A percentile compares a stretch with the other conserved stretches of the same genome.
Evolutionary conservation across 2,329 filamentous ascomycete genomes (phyloP).

Genomic region (Domatiomyces globalis): DNA sequence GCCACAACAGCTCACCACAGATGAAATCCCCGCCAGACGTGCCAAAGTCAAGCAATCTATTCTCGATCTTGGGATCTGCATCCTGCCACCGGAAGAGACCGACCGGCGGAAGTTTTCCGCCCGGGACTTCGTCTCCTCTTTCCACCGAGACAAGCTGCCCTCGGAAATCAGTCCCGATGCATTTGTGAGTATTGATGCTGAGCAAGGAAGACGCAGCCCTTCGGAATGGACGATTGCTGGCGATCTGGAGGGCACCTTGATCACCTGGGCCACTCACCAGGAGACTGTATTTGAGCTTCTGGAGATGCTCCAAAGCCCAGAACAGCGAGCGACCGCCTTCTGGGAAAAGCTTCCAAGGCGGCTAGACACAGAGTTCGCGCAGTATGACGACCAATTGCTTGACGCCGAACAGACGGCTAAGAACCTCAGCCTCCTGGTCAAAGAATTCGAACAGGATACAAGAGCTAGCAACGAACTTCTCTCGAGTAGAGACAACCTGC

Average conservation of each 20-base stretch:
- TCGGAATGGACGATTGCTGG: slow-evolving; percentile 32
- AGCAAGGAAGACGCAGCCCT: slow-evolving; percentile 18
- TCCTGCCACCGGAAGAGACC: not conserved
- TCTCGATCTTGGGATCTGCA: slow-evolving; percentile 1
- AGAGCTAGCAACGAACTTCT: not conserved
- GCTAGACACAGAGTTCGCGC: slow-evolving; percentile 27
- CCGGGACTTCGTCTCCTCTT: slow-evolving; percentile 34
- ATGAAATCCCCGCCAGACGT: not conserved
- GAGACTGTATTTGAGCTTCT: slow-evolving; percentile 29
- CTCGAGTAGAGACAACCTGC: not conserved
- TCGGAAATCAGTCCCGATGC: slow-evolving; percentile 30
- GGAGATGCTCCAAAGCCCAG: slow-evolving; percentile 29
- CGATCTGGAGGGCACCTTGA: slow-evolving; percentile 32
- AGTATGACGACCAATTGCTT: slow-evolving; percentile 18
- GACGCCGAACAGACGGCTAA: not conserved
- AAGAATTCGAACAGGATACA: not conserved
- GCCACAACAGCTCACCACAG: not conserved
- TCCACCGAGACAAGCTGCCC: slow-evolving; percentile 26
- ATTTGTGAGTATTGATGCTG: slow-evolving; percentile 23
- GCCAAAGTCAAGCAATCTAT: not conserved
- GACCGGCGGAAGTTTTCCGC: slow-evolving; percentile 6
- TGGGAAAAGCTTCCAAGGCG: slow-evolving; percentile 30
- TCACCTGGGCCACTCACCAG: slow-evolving; percentile 32
- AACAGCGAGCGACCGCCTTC: slow-evolving; percentile 30
- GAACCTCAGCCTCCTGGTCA: not conserved